Evolutionary conservation across 257 asterid genomes (phyloP).

Genomic region (Solanum megistacrolobum): DNA sequence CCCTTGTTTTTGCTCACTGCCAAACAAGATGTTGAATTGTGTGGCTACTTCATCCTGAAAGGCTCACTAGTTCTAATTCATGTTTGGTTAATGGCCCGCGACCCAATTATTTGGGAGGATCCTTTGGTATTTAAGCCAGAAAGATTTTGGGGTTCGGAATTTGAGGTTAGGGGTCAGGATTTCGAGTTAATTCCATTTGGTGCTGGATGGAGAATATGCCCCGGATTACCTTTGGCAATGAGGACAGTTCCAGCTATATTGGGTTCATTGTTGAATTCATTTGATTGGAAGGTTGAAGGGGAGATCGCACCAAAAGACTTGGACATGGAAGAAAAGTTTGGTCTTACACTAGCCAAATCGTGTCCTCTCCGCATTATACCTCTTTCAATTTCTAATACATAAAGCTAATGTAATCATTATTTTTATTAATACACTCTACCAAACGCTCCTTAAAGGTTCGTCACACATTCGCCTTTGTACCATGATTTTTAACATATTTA

Average conservation of each 20-base stretch:
- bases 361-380: not conserved
- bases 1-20: not conserved
- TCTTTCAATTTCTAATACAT: too few relatives aligned
- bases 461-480: too few relatives aligned
- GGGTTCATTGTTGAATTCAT: not conserved
- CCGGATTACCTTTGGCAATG: not conserved
- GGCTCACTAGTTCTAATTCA: not conserved
- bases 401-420: too few relatives aligned
- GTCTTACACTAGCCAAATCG: not conserved
- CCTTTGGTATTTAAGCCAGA: conserved; percentile 1
- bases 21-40: not conserved
- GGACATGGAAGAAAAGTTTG: not conserved
- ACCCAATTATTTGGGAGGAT: not conserved
- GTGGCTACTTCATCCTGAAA: not conserved
- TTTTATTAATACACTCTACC: too few relatives aligned
- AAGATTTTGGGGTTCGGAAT: not conserved
- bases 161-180: not conserved
- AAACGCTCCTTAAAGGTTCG: too few relatives aligned
- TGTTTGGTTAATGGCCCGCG: not conserved
- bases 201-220: not conserved
- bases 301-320: not conserved
- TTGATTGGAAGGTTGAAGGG: not conserved
- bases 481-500: too few relatives aligned
- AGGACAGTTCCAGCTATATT: not conserved
- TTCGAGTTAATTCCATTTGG: not conserved